A percentile compares a stretch with the other conserved stretches of the same genome.
These are phyloP conservation scores for Hordeum marinum DNA, from an alignment of 176 grass and related monocot genomes.

Conservation along the genomic window DNA sequence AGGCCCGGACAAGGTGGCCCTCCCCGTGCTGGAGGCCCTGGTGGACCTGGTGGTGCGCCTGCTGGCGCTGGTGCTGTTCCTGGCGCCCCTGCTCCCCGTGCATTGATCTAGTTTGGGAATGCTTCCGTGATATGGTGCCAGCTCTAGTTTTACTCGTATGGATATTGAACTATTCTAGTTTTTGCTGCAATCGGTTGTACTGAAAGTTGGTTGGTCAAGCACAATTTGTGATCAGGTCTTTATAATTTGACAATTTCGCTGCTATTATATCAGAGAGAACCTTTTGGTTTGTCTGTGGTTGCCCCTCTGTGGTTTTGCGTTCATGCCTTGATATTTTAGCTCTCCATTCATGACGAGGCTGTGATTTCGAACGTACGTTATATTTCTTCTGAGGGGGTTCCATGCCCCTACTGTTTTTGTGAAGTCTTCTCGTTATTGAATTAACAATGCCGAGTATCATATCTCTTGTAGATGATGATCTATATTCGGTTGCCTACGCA, in stretches of 20 bases:
- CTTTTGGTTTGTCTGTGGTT: background rate
- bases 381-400: too few relatives aligned
- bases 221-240: slow-evolving; percentile 1
- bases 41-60: slow-evolving; percentile 32
- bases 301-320: too few relatives aligned
- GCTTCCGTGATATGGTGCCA: background rate
- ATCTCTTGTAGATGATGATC: too few relatives aligned
- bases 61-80: background rate
- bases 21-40: slow-evolving; percentile 18
- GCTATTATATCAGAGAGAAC: background rate
- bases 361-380: too few relatives aligned
- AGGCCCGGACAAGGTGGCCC: slow-evolving; percentile 43
- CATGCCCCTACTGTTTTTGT: too few relatives aligned
- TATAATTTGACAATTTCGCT: background rate
- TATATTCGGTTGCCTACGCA: too few relatives aligned
- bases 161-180: background rate
- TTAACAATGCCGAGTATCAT: too few relatives aligned
- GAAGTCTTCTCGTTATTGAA: too few relatives aligned
- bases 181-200: slow-evolving; percentile 1
- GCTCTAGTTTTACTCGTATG: background rate
- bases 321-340: background rate
- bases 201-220: background rate
- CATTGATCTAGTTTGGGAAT: background rate
- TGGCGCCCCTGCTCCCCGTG: background rate
- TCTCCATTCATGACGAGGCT: too few relatives aligned